phyloP scores from a whole-genome alignment of 139 green algal species.

The Chlamydomonas incerta region DNA sequence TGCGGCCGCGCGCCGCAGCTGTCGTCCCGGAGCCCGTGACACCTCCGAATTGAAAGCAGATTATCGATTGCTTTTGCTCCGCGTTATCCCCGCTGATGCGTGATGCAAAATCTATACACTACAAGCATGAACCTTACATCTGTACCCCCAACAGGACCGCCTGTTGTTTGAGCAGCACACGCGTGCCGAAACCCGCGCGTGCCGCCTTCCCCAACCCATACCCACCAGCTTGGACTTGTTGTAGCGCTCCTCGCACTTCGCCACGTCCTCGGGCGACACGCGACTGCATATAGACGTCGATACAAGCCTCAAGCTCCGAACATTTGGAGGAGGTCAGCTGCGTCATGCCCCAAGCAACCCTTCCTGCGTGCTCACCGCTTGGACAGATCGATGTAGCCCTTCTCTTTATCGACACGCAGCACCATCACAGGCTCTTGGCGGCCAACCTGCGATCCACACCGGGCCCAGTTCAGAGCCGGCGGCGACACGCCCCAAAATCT shows the following conservation, averaged over 20 bases:
- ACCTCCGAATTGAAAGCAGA: too few species aligned
- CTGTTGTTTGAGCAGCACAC: background rate
- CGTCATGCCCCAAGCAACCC: too few species aligned
- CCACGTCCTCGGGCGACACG: constrained; percentile 95
- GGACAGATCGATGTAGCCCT: constrained; percentile 99
- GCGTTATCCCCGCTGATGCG: too few species aligned
- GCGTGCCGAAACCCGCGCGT: too few species aligned
- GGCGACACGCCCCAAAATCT: background rate
- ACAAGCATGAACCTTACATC: too few species aligned
- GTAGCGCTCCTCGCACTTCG: constrained; percentile 92
- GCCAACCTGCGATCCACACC: constrained; percentile 77
- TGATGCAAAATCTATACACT: too few species aligned
- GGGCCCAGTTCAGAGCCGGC: background rate
- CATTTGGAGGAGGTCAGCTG: too few species aligned
- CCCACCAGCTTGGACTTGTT: constrained; percentile 96
- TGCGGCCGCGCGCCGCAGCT: too few species aligned
- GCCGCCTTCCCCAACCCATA: background rate
- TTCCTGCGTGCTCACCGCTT: constrained; percentile 77
- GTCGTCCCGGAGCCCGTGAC: too few species aligned
- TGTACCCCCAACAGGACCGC: too few species aligned
- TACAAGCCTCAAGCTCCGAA: too few species aligned
- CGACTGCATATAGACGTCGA: constrained; percentile 57
- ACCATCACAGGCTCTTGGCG: constrained; percentile 99
- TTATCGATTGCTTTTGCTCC: too few species aligned
- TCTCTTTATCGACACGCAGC: constrained; percentile 99